Base-by-base conservation (phyloP, 1,284 basidiomycete species). In the Cryptococcus sp. region DNA sequence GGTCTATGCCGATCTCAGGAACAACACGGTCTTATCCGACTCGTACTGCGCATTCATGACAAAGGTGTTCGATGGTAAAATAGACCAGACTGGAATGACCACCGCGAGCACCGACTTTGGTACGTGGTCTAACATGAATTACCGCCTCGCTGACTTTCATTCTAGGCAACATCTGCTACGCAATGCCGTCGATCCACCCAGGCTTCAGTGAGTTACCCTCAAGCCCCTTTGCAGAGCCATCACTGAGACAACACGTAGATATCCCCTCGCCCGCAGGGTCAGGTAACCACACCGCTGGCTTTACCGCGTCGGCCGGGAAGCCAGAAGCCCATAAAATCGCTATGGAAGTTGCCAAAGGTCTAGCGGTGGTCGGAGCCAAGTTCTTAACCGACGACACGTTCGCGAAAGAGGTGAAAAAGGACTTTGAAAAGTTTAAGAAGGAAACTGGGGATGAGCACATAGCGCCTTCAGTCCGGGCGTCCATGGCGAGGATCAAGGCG, bases 281-380 rank as follows among this genome's bases (percentile, higher is more conserved):
- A 15, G 52, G 51, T 40, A 72, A 72, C 56, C 69, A 72, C 54
- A 72, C 69, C 10, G 52, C 55, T 40, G 69, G 62, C 20, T 70
- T 70, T 40, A 53, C 66, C 19, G 62, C 53, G 20, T 62, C 61
- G 3, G 66, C 70, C 3, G 64, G 63, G 15, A 68, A 58, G 19
- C 57, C 55, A 16, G 71, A 68, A 58, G 65, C 68, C 11, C 66
- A 78, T 67, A 37, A 55, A 40, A 56, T 66, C 17, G 61, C 70
- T 8, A 69, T 77, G 55, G 67, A 75, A 47, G 75, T 73, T 1
- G 68, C 77, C 10, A 70, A 73, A 45, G 77, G 70, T 0, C 69
- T 80, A 47, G 70, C 74, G 4, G 64, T 74, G 5, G 65, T 71
- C 2, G 77, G 66, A 5, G 73, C 70, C 8, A 68, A 72, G 22